These are phyloP conservation scores for Phytophthora pseudosyringae DNA, from an alignment of 352 stramenopile genomes.

Conservation along the genomic window DNA sequence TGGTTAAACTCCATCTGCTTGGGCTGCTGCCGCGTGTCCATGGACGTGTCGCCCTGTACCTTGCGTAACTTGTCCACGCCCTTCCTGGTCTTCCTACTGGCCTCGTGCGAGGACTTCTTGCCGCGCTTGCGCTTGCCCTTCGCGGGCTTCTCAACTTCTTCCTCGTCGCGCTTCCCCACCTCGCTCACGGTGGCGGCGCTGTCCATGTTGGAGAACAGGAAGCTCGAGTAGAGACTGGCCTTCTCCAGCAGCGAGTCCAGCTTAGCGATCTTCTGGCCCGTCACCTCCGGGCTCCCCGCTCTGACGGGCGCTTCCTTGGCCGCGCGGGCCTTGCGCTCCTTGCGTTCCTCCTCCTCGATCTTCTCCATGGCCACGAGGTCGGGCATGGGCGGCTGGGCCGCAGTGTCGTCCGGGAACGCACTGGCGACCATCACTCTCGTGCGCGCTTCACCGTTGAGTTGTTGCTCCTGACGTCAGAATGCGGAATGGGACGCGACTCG, in stretches of 20 bases:
- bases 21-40: conserved; percentile 48
- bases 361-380: conserved; percentile 86
- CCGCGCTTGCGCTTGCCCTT: conserved; percentile 60
- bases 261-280: conserved; percentile 75
- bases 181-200: conserved; percentile 54
- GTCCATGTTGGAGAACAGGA: conserved; percentile 88
- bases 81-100: conserved; percentile 45
- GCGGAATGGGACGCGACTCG: conserved; percentile 18
- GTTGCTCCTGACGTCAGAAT: conserved; percentile 15
- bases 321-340: conserved; percentile 26
- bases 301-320: conserved; percentile 14
- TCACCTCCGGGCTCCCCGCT: conserved; percentile 44
- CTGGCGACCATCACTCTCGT: conserved; percentile 65
- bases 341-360: conserved; percentile 59
- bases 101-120: conserved; percentile 16
- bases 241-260: conserved; percentile 90
- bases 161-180: conserved; percentile 1
- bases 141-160: conserved; percentile 30
- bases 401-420: conserved; percentile 32
- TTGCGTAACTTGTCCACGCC: conserved; percentile 77
- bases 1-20: conserved; percentile 66
- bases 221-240: conserved; percentile 87
- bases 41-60: conserved; percentile 56
- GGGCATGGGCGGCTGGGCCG: conserved; percentile 23
- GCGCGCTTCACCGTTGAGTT: background rate